phyloP scores from a whole-genome alignment of 495 filamentous ascomycete genomes.

The Penicillium coprophilum region DNA sequence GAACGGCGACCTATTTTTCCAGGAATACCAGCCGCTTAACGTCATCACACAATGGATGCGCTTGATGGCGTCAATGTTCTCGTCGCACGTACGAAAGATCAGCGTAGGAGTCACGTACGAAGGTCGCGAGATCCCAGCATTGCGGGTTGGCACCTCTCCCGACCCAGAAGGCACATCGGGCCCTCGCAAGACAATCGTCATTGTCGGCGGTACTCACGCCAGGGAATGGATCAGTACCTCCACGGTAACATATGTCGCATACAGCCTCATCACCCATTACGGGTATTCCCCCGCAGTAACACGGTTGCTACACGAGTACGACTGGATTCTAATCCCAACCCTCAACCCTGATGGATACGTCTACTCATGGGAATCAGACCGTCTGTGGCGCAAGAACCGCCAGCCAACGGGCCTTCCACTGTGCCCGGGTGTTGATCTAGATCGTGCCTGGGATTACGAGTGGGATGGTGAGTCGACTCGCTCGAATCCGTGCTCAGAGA shows the following conservation, averaged over 20 bases:
- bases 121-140: slow-evolving; percentile 77
- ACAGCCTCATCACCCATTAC: slow-evolving; percentile 81
- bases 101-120: slow-evolving; percentile 81
- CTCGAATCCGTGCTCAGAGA: slow-evolving; percentile 88
- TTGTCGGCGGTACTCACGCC: slow-evolving; percentile 84
- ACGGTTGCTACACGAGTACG: slow-evolving; percentile 73
- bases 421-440: slow-evolving; percentile 86
- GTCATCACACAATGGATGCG: slow-evolving; percentile 88
- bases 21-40: slow-evolving; percentile 77
- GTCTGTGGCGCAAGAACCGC: slow-evolving; percentile 93
- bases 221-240: slow-evolving; percentile 95
- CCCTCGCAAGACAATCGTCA: slow-evolving; percentile 73
- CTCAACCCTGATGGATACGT: slow-evolving; percentile 93
- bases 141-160: slow-evolving; percentile 69
- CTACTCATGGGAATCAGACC: slow-evolving; percentile 88
- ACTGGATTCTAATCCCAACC: slow-evolving; percentile 86
- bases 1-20: slow-evolving; percentile 73
- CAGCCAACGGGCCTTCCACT: slow-evolving; percentile 79
- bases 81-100: slow-evolving; percentile 68
- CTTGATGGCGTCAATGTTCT: slow-evolving; percentile 83
- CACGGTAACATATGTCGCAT: slow-evolving; percentile 87
- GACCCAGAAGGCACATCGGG: slow-evolving; percentile 38
- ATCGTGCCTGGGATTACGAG: slow-evolving; percentile 78
- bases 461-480: slow-evolving; percentile 71
- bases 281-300: slow-evolving; percentile 66